Percentiles rank a stretch among this genome's conserved stretches.
phyloP scores from a whole-genome alignment of 257 asterid genomes.

The Solanum peruvianum region DNA sequence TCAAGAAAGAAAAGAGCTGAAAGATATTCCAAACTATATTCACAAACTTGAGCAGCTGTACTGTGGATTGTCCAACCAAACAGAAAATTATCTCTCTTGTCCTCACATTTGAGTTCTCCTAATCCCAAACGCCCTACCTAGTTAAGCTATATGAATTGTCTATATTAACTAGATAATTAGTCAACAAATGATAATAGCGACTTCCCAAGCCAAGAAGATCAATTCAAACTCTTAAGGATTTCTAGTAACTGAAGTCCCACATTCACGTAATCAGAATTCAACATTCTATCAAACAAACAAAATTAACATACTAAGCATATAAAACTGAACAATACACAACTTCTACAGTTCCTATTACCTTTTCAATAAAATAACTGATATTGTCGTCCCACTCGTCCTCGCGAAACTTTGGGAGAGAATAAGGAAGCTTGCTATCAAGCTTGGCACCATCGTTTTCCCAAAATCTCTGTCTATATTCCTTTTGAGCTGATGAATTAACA shows the following conservation, averaged over 20 bases:
- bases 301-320: not conserved
- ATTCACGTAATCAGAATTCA: not conserved
- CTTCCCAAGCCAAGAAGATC: not conserved
- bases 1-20: not conserved
- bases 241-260: not conserved
- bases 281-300: not conserved
- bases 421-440: slow-evolving; percentile 10
- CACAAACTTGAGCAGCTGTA: not conserved
- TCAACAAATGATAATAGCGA: not conserved
- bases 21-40: not conserved
- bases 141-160: not conserved
- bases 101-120: not conserved
- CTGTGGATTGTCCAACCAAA: not conserved
- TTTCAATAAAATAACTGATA: slow-evolving; percentile 47
- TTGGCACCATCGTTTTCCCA: slow-evolving; percentile 12
- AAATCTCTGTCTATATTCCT: slow-evolving; percentile 10
- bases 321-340: not conserved
- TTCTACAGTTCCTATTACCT: slow-evolving; percentile 20
- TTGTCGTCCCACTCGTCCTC: slow-evolving; percentile 38
- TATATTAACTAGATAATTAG: not conserved
- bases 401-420: slow-evolving; percentile 21
- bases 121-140: not conserved
- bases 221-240: not conserved
- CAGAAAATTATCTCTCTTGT: not conserved
- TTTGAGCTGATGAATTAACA: slow-evolving; percentile 10